Percentiles rank a stretch among this genome's conserved stretches.
Evolutionary conservation across 495 filamentous ascomycete species (phyloP).

Genomic region (Penicillium bovifimosum): DNA sequence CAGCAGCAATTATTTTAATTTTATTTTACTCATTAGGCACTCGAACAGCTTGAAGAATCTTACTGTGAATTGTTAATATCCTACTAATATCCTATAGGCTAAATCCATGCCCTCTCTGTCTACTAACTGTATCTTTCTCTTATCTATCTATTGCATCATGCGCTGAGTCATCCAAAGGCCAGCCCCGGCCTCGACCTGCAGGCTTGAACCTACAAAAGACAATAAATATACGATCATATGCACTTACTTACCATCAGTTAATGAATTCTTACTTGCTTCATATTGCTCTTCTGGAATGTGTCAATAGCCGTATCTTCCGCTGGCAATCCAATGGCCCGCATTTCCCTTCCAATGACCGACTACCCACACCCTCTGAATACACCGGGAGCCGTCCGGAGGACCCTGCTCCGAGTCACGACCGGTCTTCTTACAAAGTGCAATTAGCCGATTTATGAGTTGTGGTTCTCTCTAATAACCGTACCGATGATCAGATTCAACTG

Average conservation of each 20-base stretch:
- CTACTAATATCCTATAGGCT: not conserved
- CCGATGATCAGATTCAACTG: constrained; percentile 4
- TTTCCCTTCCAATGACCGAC: constrained; percentile 6
- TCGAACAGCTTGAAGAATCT: too few relatives aligned
- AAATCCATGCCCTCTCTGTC: not conserved
- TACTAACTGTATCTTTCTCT: not conserved
- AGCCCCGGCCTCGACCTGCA: not conserved
- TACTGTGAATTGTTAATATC: not conserved
- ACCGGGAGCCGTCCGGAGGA: constrained; percentile 32
- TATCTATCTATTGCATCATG: not conserved
- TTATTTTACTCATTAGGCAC: too few relatives aligned
- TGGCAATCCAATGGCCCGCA: not conserved
- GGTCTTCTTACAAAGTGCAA: constrained; percentile 4
- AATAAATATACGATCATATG: too few relatives aligned
- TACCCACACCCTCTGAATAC: constrained; percentile 14
- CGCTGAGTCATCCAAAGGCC: not conserved
- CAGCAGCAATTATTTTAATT: not conserved
- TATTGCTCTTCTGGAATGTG: not conserved
- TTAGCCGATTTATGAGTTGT: constrained; percentile 16
- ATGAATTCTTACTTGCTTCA: too few relatives aligned
- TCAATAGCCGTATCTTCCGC: constrained; percentile 4
- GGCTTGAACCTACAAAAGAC: too few relatives aligned
- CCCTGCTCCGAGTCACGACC: constrained; percentile 25
- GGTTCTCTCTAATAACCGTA: constrained; percentile 5
- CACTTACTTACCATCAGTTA: too few relatives aligned